These are phyloP conservation scores for Fusarium mundagurra DNA, from an alignment of 2,329 filamentous ascomycete species.

Conservation along the genomic window DNA sequence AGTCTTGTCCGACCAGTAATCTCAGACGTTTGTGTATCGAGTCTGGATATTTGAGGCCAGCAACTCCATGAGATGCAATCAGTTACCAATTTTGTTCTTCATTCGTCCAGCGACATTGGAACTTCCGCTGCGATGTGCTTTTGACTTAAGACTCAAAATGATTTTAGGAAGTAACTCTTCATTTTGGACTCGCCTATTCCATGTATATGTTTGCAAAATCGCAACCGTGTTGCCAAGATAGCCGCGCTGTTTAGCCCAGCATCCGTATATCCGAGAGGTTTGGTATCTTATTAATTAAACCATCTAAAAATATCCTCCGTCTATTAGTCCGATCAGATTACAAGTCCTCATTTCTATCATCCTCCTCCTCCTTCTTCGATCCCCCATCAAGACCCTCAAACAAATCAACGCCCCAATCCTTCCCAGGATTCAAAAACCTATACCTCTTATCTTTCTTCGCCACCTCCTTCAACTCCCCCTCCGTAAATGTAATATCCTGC, in stretches of 20 bases:
- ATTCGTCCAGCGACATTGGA: accelerated
- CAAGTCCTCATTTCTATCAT: constrained; percentile 19
- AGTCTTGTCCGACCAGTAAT: accelerated
- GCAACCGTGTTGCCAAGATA: background rate
- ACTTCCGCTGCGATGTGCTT: background rate
- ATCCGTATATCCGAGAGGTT: background rate
- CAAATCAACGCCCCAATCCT: constrained; percentile 51
- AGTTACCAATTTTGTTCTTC: accelerated
- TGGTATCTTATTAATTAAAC: background rate
- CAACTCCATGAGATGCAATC: accelerated
- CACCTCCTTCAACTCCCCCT: constrained; percentile 49
- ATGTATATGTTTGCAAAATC: accelerated
- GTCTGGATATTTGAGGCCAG: accelerated
- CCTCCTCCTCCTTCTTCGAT: constrained; percentile 20
- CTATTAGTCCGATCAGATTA: background rate
- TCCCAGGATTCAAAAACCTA: constrained; percentile 51
- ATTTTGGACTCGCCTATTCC: accelerated
- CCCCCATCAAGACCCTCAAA: constrained; percentile 54
- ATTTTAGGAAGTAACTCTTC: accelerated
- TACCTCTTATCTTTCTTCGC: constrained; percentile 42
- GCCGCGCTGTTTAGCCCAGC: background rate
- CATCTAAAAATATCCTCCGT: background rate
- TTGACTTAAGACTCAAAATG: accelerated
- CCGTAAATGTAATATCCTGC: constrained; percentile 18
- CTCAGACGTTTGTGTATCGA: background rate